Evolutionary conservation across 2,329 filamentous ascomycete genomes (phyloP).

Genomic region (Colletotrichum eleusines): DNA sequence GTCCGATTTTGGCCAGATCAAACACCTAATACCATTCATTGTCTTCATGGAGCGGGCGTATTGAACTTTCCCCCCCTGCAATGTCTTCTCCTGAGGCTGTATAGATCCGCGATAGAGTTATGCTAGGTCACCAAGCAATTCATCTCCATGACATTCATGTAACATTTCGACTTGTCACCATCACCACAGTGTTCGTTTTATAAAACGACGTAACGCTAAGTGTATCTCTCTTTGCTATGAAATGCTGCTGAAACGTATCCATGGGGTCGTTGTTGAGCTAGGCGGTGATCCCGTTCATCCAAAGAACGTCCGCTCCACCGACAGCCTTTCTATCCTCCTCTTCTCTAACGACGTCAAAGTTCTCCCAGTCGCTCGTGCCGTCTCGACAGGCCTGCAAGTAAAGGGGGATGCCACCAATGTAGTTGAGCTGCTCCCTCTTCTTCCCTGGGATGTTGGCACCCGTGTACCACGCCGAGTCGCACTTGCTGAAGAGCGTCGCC

Average conservation of each 20-base stretch:
- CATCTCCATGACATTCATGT: neutral
- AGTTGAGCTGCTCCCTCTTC: conserved; percentile 43
- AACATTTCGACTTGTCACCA: neutral
- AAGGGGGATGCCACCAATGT: conserved; percentile 36
- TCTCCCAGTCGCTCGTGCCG: conserved; percentile 22
- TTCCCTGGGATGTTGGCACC: conserved; percentile 46
- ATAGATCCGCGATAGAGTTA: neutral
- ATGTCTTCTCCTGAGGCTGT: neutral
- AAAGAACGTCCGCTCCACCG: neutral
- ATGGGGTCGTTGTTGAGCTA: neutral
- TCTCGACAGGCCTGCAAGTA: conserved; percentile 40
- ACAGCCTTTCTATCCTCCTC: neutral
- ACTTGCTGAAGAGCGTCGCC: conserved; percentile 39
- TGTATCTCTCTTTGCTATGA: neutral
- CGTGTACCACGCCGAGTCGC: conserved; percentile 44
- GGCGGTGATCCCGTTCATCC: neutral
- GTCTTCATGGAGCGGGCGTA: neutral
- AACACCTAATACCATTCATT: neutral
- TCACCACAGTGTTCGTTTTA: fast-evolving
- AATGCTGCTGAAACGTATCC: neutral
- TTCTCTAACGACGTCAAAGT: conserved; percentile 11
- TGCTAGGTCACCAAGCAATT: neutral
- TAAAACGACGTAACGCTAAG: too few species aligned
- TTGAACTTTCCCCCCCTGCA: neutral
- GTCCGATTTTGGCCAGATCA: neutral